Conservation (phyloP, 2,329 filamentous ascomycete species). For the Claviceps monticola region DNA sequence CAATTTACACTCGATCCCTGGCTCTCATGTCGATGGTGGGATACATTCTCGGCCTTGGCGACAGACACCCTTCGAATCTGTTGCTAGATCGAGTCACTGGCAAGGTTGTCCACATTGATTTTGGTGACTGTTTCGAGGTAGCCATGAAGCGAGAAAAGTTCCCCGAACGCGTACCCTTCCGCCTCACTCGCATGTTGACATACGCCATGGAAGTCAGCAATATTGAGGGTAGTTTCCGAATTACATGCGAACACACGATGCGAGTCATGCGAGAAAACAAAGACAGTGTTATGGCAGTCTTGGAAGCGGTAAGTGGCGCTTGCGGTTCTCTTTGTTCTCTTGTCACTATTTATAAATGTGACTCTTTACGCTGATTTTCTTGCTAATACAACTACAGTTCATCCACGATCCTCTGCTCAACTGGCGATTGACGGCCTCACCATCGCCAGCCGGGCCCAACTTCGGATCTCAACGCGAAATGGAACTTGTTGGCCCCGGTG, state of each 20-base stretch:
- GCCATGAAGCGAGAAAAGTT: slow-evolving; percentile 99
- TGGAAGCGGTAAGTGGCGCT: slow-evolving; percentile 69
- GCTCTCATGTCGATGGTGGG: slow-evolving; percentile 99
- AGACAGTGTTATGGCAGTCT: slow-evolving; percentile 93
- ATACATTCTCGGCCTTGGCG: slow-evolving; percentile 91
- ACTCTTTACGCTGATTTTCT: neutral
- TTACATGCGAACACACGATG: slow-evolving; percentile 98
- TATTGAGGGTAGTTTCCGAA: slow-evolving; percentile 95
- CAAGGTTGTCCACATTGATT: slow-evolving; percentile 97
- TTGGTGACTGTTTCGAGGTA: slow-evolving; percentile 98
- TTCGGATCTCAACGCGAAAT: slow-evolving; percentile 48
- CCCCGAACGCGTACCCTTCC: slow-evolving; percentile 93
- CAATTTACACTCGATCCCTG: slow-evolving; percentile 95
- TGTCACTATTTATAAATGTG: neutral
- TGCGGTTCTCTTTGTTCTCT: neutral
- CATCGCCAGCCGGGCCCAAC: slow-evolving; percentile 51
- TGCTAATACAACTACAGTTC: slow-evolving; percentile 46
- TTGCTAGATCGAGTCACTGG: slow-evolving; percentile 94
- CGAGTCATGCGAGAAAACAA: slow-evolving; percentile 92
- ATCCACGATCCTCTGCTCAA: slow-evolving; percentile 98
- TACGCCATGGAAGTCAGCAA: slow-evolving; percentile 99
- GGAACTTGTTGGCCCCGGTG: slow-evolving; percentile 33
- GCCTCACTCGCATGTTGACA: slow-evolving; percentile 94
- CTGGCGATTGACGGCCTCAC: slow-evolving; percentile 67
- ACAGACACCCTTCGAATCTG: slow-evolving; percentile 93